Base-by-base conservation (phyloP, 2,329 filamentous ascomycete genomes). In the Arthrobotrys conoides region DNA sequence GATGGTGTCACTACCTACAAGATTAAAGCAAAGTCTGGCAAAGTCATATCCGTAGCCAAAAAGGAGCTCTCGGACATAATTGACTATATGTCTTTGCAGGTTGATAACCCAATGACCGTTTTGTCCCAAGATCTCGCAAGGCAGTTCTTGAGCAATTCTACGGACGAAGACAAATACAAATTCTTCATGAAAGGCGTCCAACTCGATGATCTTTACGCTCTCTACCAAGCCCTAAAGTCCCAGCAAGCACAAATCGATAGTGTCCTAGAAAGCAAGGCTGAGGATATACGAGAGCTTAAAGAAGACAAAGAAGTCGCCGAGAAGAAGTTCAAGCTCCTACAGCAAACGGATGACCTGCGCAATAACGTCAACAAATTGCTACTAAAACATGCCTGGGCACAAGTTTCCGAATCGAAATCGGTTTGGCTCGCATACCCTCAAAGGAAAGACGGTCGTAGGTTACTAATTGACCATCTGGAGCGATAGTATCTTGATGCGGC, bases 181-280 rank as follows among this genome's bases (percentile, higher is more conserved):
- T 97, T 97, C 83, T 99, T 99, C 83, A 89, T 97, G 77, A 93
- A 94, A 82, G 96, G 96, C 27, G 96, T 97, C 0, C 94, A 98
- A 82, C 88, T 99, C 0, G 93, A 98, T 83, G 91, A 95, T 81
- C 88, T 99, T 9, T 93, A 97, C 83, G 91, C 93, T 79, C 96
- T 99, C 83, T 99, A 99, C 84, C 89, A 91, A 75, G 87, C 97
- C 72, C 90, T 97, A 14, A 90, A 92, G 78, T 91, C 97, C 80
- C 91, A 89, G 2, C 87, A 96, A 20, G 92, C 97, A 80, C 89
- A 89, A 38, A 93, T 91, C 75, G 88, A 91, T 70, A 86, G 86
- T 36, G 92, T 91, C 81, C 85, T 93, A 0, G 85, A 87, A 9
- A 87, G 87, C 30, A 89, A 90, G 44, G 84, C 88, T 51, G 89